Base-by-base conservation (phyloP, 148 eudicot species). In the Suaeda aralocaspica region DNA sequence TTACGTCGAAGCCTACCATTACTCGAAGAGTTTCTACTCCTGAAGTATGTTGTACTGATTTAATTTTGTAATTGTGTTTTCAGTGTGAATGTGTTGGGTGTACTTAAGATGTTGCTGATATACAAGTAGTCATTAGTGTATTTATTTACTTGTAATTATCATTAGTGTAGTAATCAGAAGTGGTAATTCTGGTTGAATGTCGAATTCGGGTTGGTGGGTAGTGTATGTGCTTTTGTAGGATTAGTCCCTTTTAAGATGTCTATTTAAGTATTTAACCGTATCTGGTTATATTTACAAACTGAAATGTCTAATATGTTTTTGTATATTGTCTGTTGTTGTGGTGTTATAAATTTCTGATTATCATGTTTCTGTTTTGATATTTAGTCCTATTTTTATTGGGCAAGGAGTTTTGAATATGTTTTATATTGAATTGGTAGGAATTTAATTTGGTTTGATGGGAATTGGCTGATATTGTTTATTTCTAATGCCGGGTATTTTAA, bases 21-120 rank as follows among this genome's bases (percentile, higher is more conserved):
- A 86, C 82, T 56, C 86, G 88, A 16, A 87, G 85, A 74, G 71
- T 80, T 52, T 72, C 80, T 36, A 80, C 89, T 10, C 84, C 91
- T 21, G 91, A 91, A 56, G 97, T 87, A 80, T 81, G 92, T 81
- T 59, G 2, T 57, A 59, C 63, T 7, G 18, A 12, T 49, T 56
- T 59, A 18, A 28, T 65, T 30, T 68, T 26, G 53, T 39, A 28
- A 33, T 24, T 15, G 34, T 25, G 26, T 69, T 49, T 49, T 18
- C 18, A 49, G 7, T n/a, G 18, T 49, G 22, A 49, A 1, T 1
- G 11, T 45, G 11, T 45, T 16, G 46, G 41, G n/a, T 50, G 30
- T 34, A 25, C 26, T 14, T 15, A 29, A 41, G 1, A 53, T 49
- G 59, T n/a, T 31, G 29, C 31, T 55, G 33, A 31, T 68, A 39